Evolutionary conservation across 805 yeast species (phyloP).

Genomic region (Zygoascus biomembranicola): DNA sequence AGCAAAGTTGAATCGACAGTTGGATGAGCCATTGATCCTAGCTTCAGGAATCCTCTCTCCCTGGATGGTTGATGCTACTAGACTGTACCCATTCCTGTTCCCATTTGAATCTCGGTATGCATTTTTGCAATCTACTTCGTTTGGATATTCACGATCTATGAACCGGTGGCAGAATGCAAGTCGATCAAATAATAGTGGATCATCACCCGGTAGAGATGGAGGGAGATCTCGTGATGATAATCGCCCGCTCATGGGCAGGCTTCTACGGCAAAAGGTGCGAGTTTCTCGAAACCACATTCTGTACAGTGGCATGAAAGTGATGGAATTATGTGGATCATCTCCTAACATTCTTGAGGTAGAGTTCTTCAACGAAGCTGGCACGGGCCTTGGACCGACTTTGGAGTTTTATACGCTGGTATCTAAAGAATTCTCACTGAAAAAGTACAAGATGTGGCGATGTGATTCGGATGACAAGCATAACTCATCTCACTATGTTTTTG

Average conservation of each 20-base stretch:
- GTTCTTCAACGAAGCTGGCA: conserved; percentile 85
- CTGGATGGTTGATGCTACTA: conserved; percentile 73
- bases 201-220: conserved; percentile 12
- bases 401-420: conserved; percentile 86
- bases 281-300: conserved; percentile 63
- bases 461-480: conserved; percentile 15
- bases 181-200: conserved; percentile 27
- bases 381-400: conserved; percentile 92
- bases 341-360: conserved; percentile 82
- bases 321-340: conserved; percentile 67
- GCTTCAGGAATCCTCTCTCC: conserved; percentile 80
- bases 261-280: conserved; percentile 70
- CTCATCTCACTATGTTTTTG: conserved; percentile 31
- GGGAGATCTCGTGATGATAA: conserved; percentile 10
- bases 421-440: conserved; percentile 53
- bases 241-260: conserved; percentile 48
- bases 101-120: conserved; percentile 74
- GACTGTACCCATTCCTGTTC: conserved; percentile 69
- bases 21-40: conserved; percentile 83
- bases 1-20: conserved; percentile 76
- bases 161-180: conserved; percentile 59
- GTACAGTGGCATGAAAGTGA: conserved; percentile 69
- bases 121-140: conserved; percentile 79
- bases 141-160: conserved; percentile 79
- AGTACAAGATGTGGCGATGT: conserved; percentile 62